Conservation (phyloP, 139 green algal species). For the Chlorella vulgaris region DNA sequence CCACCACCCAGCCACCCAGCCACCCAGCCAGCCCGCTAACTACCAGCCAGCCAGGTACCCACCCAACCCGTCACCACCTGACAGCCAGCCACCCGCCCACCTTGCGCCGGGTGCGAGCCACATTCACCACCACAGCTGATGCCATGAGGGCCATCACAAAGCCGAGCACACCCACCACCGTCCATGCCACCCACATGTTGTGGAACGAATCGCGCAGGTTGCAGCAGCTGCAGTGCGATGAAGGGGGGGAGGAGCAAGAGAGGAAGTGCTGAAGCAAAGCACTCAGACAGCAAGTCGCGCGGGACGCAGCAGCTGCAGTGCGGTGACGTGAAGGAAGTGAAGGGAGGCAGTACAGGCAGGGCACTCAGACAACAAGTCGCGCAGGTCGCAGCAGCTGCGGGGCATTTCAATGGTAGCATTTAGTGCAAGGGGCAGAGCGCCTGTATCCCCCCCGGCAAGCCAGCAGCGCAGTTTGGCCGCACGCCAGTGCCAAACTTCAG, state of each 20-base stretch:
- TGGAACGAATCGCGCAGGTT: neutral
- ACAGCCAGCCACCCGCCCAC: neutral
- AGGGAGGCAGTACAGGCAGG: neutral
- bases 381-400: constrained; percentile 25
- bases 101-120: neutral
- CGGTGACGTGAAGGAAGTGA: neutral
- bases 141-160: constrained; percentile 4
- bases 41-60: neutral
- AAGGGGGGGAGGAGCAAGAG: neutral
- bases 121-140: neutral
- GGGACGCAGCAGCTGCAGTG: constrained; percentile 9
- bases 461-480: too few relatives aligned
- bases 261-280: too few relatives aligned
- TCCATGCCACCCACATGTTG: constrained; percentile 22
- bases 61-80: neutral
- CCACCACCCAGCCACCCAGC: too few relatives aligned
- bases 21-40: neutral
- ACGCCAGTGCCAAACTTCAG: too few relatives aligned
- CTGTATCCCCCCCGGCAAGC: too few relatives aligned
- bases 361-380: neutral
- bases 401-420: too few relatives aligned
- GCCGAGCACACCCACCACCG: neutral
- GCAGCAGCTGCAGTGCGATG: constrained; percentile 7
- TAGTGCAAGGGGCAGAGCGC: too few relatives aligned
- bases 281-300: too few relatives aligned